Conservation (phyloP, 495 filamentous ascomycete genomes). For the Podospora fimiseda region DNA sequence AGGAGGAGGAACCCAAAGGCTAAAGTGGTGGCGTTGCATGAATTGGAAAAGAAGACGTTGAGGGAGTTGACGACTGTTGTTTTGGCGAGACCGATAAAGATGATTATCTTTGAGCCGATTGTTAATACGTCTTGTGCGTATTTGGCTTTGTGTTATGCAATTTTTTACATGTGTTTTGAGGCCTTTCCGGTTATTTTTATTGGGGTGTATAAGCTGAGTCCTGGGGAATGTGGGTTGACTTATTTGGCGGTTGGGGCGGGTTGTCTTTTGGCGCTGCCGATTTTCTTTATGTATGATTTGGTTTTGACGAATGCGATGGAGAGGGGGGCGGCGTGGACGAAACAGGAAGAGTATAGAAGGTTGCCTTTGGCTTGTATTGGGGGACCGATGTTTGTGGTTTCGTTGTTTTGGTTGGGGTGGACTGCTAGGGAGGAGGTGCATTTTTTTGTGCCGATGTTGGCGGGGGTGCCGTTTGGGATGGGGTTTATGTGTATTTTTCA, state of each 20-base stretch:
- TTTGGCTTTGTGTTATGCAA: conserved; percentile 60
- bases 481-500: conserved; percentile 53
- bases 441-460: conserved; percentile 58
- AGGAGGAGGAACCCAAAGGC: conserved; percentile 40
- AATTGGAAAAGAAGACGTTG: conserved; percentile 28
- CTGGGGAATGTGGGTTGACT: conserved; percentile 39
- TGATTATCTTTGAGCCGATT: conserved; percentile 39
- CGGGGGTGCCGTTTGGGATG: conserved; percentile 61
- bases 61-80: conserved; percentile 33
- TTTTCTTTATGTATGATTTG: conserved; percentile 47
- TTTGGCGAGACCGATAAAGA: conserved; percentile 35
- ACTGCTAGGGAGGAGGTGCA: conserved; percentile 49
- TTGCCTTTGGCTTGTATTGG: conserved; percentile 62
- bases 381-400: conserved; percentile 54
- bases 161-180: conserved; percentile 72
- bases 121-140: conserved; percentile 62
- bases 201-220: conserved; percentile 37
- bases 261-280: conserved; percentile 38
- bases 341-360: conserved; percentile 53
- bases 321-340: conserved; percentile 27
- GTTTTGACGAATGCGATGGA: conserved; percentile 20
- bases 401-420: conserved; percentile 71
- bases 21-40: conserved; percentile 28
- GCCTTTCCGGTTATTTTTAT: conserved; percentile 61
- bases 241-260: conserved; percentile 45